Evolutionary conservation across 345 rosid species (phyloP), one percentile per base, ranked within the genome.

Genomic region (Gossypium australe): DNA sequence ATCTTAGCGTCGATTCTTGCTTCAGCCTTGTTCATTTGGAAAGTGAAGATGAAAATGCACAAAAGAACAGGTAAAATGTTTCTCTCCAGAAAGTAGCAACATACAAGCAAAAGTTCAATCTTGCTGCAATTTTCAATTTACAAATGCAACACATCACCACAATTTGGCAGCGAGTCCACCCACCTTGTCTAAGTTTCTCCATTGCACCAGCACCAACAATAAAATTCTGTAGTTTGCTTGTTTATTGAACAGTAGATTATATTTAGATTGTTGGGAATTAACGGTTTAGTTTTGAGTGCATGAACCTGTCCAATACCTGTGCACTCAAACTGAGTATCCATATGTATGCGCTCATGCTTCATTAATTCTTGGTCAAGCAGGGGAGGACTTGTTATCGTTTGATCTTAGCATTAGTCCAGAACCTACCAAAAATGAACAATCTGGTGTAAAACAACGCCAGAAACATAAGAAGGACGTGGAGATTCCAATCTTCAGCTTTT

Each of bases 401-500:
- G 51, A 65, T 10, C 22, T 65, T 65, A 43, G 25, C 10, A 4
- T 10, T 18, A 65, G 69, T 11, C 51, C 69, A 65, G 27, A 6
- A 43, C 27, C 2, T 41, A 18, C 51, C 9, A 11, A 43, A 65
- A 43, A 41, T 4, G 13, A 43, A 65, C 25, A 4, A 41, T 65
- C 51, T 4, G 11, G 10, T 2, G 27, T 3, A 65, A 65, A 41
- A 18, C 27, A 7, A 43, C 27, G 16, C 4, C 24, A 7, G 5
- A 41, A 65, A 65, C 69, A 41, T 65, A 38, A 64, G 49, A 64
- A 38, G 22, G 68, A 64, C 2, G 69, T 65, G 25, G 69, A 64
- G 22, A 61, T 74, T 11, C 77, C 77, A 62, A 1, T 74, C 5
- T 61, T 74, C 66, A 53, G 55, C 12, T 61, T 74, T 44, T 38